Evolutionary conservation across 768 basidiomycete genomes (phyloP), one percentile per base, ranked within the genome.

Genomic region (Mycena indigotica): DNA sequence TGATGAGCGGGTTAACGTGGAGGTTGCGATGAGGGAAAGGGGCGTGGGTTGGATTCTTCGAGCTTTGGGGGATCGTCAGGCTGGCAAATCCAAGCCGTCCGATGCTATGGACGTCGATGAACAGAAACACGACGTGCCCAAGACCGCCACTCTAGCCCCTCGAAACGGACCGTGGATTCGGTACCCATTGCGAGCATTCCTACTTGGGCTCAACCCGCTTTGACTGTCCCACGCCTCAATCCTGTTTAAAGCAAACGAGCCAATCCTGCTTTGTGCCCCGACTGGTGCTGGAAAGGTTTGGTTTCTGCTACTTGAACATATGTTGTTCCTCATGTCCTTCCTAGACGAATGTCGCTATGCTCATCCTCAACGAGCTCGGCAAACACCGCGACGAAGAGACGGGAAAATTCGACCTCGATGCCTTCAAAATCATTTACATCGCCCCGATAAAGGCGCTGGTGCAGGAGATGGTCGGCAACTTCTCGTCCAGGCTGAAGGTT

Each of bases 391-490:
- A 95, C 67, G 88, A 89, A 41, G 80, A 79, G 17, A 89, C 91
- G 0, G 92, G 92, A 32, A 72, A 74, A 10, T 91, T 97, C 67
- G 91, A 94, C 67, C 81, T 95, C 29, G 88, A 91, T 60, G 77
- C 89, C 0, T 97, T 98, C 84, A 99, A 99, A 75, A 90, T 97
- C 53, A 86, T 99, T 64, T 99, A 98, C 70, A 86, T 99, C 51
- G 96, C 97, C 0, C 97, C 96, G 3, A 99, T 99, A 96, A 99
- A 99, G 72, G 97, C 96, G 3, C 84, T 99, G 56, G 96, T 99
- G 0, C 96, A 98, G 69, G 97, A 99, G 73, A 95, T 96, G 89
- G 97, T 98, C 57, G 92, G 93, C 62, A 96, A 95, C 70, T 99
- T 99, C 68, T 81, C 82, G 29, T 76, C 84, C 5, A 88, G 96